phyloP scores from a whole-genome alignment of 345 rosid species.

The Bretschneidera sinensis region DNA sequence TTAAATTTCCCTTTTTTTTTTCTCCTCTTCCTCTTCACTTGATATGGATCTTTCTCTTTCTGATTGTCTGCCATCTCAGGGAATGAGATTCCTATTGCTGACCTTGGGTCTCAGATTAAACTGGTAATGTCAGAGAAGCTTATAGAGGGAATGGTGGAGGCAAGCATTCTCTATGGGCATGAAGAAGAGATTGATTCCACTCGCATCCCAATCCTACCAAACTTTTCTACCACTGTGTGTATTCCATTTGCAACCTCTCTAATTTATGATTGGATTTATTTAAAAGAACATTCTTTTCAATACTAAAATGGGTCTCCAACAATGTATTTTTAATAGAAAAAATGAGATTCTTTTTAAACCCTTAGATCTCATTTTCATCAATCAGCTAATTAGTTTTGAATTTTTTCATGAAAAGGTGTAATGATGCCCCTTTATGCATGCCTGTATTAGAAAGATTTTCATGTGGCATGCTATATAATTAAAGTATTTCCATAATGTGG shows the following conservation, averaged over 20 bases:
- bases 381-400: too few relatives aligned
- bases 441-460: too few relatives aligned
- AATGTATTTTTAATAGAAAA: too few relatives aligned
- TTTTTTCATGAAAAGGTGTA: too few relatives aligned
- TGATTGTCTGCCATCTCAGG: constrained; percentile 8
- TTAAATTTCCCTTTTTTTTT: not conserved
- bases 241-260: not conserved
- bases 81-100: not conserved
- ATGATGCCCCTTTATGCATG: too few relatives aligned
- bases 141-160: constrained; percentile 13
- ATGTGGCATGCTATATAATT: too few relatives aligned
- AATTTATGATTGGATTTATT: too few relatives aligned
- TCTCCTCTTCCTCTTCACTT: not conserved
- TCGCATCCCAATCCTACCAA: not conserved
- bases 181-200: not conserved
- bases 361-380: too few relatives aligned
- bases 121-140: constrained; percentile 14
- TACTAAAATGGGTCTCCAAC: not conserved
- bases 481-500: too few relatives aligned
- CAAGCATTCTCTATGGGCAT: constrained; percentile 6
- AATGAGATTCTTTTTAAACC: too few relatives aligned
- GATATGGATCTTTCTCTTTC: not conserved
- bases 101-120: not conserved
- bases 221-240: constrained; percentile 13
- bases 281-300: too few relatives aligned